Conservation (phyloP, 768 basidiomycete species). For the Exidia glandulosa region DNA sequence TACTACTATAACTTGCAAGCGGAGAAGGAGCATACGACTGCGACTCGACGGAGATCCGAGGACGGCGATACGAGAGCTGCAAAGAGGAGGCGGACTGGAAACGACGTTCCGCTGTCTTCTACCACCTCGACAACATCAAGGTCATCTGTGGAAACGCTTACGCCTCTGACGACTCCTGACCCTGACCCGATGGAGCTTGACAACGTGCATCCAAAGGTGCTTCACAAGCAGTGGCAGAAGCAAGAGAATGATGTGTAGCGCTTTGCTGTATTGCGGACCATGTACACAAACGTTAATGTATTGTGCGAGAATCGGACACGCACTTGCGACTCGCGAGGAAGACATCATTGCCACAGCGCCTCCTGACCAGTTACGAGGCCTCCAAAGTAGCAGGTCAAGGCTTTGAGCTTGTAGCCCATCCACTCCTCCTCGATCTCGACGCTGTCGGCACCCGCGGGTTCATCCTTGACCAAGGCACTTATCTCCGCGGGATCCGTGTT, state of each 20-base stretch:
- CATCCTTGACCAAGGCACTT: constrained; percentile 30
- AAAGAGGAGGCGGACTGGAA: neutral
- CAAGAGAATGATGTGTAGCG: neutral
- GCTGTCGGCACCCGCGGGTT: neutral
- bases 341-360: constrained; percentile 26
- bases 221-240: neutral
- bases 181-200: neutral
- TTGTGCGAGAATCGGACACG: neutral
- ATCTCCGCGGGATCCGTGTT: constrained; percentile 71
- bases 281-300: neutral
- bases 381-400: constrained; percentile 89
- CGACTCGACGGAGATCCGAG: neutral
- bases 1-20: no score
- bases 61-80: neutral
- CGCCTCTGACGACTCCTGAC: neutral
- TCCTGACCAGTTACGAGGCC: constrained; percentile 65
- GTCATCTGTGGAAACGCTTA: neutral
- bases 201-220: neutral
- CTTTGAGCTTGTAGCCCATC: constrained; percentile 91
- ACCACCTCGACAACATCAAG: neutral
- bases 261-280: neutral
- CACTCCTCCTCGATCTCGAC: constrained; percentile 89
- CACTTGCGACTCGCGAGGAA: no score
- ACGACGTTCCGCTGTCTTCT: neutral
- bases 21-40: neutral